Evolutionary conservation across 2,329 filamentous ascomycete genomes (phyloP), one percentile per base, ranked within the genome.

Genomic region (Aureobasidium subglaciale): DNA sequence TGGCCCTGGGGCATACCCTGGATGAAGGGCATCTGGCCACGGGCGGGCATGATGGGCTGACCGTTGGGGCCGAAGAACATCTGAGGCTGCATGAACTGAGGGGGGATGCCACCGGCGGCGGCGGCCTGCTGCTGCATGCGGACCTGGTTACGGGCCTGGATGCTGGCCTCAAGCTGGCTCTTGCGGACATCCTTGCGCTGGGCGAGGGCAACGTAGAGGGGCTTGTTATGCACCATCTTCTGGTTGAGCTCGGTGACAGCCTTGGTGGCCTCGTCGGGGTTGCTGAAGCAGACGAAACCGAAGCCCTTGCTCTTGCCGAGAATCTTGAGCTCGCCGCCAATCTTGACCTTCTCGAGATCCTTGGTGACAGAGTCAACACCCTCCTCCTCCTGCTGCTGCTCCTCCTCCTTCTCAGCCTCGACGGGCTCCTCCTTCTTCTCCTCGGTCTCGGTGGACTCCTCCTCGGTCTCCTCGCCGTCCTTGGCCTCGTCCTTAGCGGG

Each of bases 161-260:
- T 99, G 76, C 90, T 96, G 67, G 92, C 92, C 81, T 99, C 93
- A 65, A 99, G 89, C 70, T 97, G 93, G 79, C 85, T 96, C 84
- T 96, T 96, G 76, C 93, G 91, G 68, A 99, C 92, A 76, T 99
- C 93, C 85, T 99, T 99, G 77, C 93, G 92, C 82, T 99, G 93
- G 62, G 93, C 93, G 63, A 99, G 84, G 66, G 93, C 93, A 67
- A 99, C 93, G 71, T 99, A 99, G 59, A 99, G 82, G 57, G 93
- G 93, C 85, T 99, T 99, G 78, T 83, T 83, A 73, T 91, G 87
- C 64, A 97, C 81, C 93, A 99, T 99, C 75, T 93, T 90, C 81
- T 97, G 92, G 81, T 99, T 99, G 90, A 97, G 96, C 76, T 99
- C 93, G 59, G 91, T 90, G 62, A 99, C 92, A 62, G 93, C 93